A percentile compares a stretch with the other conserved stretches of the same genome.
These are phyloP conservation scores for Aspergillus carbonarius DNA, from an alignment of 2,329 filamentous ascomycete genomes.

Conservation along the genomic window DNA sequence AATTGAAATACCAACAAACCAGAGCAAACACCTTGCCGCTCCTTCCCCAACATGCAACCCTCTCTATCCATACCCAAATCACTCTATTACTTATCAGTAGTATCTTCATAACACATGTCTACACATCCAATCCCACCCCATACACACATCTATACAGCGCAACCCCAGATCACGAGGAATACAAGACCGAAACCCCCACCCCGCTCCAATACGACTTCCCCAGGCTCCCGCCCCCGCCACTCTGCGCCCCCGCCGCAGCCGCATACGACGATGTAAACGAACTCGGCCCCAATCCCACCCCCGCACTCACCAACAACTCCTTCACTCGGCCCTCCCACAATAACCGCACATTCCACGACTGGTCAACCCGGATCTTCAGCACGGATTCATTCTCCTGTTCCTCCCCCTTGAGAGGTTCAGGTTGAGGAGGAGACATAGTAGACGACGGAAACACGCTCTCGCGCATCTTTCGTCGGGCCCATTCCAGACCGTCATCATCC, in stretches of 20 bases:
- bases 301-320: conserved; percentile 87
- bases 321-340: conserved; percentile 93
- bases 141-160: not conserved
- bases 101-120: not conserved
- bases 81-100: not conserved
- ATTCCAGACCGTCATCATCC: conserved; percentile 48
- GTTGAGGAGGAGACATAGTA: conserved; percentile 14
- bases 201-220: conserved; percentile 41
- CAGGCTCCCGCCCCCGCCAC: conserved; percentile 27
- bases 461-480: conserved; percentile 40
- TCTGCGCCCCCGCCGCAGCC: conserved; percentile 23
- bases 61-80: not conserved
- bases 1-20: not conserved
- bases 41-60: not conserved
- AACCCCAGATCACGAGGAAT: conserved; percentile 36
- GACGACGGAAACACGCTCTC: conserved; percentile 19
- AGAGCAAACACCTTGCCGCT: not conserved
- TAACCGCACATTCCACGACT: conserved; percentile 79
- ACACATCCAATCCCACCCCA: not conserved
- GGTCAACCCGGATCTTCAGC: conserved; percentile 84
- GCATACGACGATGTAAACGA: conserved; percentile 34
- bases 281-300: conserved; percentile 72
- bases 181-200: conserved; percentile 44
- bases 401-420: conserved; percentile 20
- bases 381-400: conserved; percentile 77